Conservation (phyloP, 306 rosid genomes). For the Morella rubra region DNA sequence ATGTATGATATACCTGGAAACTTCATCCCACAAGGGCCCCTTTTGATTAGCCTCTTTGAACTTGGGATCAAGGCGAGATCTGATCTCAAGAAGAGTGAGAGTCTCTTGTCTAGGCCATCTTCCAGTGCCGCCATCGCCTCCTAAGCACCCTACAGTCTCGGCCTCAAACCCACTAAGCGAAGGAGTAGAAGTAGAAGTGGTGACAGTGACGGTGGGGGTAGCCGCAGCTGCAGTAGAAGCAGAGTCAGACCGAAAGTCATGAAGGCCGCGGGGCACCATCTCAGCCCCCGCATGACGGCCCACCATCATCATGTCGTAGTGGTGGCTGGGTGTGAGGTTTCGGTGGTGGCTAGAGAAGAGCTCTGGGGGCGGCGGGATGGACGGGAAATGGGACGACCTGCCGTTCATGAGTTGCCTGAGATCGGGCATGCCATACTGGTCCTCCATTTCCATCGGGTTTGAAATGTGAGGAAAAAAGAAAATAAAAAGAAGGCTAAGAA, state of each 20-base stretch:
- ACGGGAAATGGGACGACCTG: constrained; percentile 41
- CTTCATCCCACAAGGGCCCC: constrained; percentile 98
- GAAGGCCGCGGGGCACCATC: constrained; percentile 47
- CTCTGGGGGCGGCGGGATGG: constrained; percentile 42
- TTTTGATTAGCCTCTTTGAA: constrained; percentile 96
- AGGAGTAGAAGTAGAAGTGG: constrained; percentile 49
- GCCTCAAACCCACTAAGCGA: constrained; percentile 58
- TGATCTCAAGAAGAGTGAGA: constrained; percentile 91
- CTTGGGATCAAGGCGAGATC: constrained; percentile 91
- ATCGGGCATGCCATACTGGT: constrained; percentile 51
- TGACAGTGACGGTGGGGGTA: constrained; percentile 15
- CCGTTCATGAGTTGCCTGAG: constrained; percentile 64
- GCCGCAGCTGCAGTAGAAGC: constrained; percentile 20
- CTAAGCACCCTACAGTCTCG: constrained; percentile 45
- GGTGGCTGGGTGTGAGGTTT: constrained; percentile 32
- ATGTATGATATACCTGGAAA: constrained; percentile 66
- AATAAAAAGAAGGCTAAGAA: not conserved
- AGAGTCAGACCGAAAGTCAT: constrained; percentile 57
- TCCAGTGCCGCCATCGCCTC: constrained; percentile 60
- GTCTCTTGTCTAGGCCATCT: constrained; percentile 98
- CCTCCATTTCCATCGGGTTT: constrained; percentile 66
- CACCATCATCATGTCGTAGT: constrained; percentile 71
- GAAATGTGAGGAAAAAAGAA: constrained; percentile 7
- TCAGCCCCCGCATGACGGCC: constrained; percentile 45
- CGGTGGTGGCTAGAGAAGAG: constrained; percentile 58